A percentile compares a stretch with the other conserved stretches of the same genome.
Evolutionary conservation across 257 asterid species (phyloP).

Genomic region (Craterostigma plantagineum): DNA sequence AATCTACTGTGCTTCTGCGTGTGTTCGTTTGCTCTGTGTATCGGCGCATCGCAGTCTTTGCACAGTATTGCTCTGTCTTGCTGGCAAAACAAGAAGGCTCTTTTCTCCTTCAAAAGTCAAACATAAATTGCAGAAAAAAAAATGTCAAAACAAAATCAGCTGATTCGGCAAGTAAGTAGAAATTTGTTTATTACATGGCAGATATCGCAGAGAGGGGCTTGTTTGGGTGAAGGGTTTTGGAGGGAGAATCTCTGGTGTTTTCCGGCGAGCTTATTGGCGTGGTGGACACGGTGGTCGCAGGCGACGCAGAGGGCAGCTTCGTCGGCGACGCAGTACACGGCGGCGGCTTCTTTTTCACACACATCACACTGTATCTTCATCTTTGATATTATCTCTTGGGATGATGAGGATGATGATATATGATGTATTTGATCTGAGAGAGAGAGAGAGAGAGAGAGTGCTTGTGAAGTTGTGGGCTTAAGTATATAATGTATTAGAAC

Average conservation of each 20-base stretch:
- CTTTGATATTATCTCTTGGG: not conserved
- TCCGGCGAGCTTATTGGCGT: slow-evolving; percentile 83
- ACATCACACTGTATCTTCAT: slow-evolving; percentile 97
- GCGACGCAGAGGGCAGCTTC: slow-evolving; percentile 78
- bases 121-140: not conserved
- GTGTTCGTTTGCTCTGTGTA: slow-evolving; percentile 62
- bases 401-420: no score
- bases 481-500: no score
- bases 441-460: no score
- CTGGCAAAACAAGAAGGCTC: slow-evolving; percentile 82
- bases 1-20: slow-evolving; percentile 68
- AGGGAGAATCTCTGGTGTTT: slow-evolving; percentile 74
- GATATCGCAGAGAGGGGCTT: slow-evolving; percentile 59
- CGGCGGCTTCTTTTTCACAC: slow-evolving; percentile 51
- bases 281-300: slow-evolving; percentile 95
- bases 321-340: slow-evolving; percentile 61
- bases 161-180: not conserved
- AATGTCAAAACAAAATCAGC: not conserved
- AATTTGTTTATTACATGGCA: slow-evolving; percentile 43
- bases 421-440: no score
- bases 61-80: slow-evolving; percentile 85
- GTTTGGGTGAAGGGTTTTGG: slow-evolving; percentile 42
- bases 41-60: slow-evolving; percentile 53
- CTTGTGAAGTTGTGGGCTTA: no score
- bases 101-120: slow-evolving; percentile 40